Conservation (phyloP, 805 yeast species). For the Zygoascus tannicola region DNA sequence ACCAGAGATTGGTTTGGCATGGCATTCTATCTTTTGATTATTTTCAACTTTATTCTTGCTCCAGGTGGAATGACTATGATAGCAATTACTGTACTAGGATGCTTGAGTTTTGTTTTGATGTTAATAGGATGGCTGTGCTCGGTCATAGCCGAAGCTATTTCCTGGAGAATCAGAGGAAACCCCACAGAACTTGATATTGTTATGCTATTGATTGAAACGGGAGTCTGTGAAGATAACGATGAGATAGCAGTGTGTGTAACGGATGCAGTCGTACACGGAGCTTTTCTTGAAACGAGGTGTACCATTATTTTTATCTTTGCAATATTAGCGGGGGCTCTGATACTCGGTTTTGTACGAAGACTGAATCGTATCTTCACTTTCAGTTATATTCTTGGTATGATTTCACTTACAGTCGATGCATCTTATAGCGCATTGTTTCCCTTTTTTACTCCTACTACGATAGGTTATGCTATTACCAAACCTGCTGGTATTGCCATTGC, state of each 20-base stretch:
- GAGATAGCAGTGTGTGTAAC: constrained; percentile 14
- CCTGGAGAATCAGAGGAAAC: constrained; percentile 19
- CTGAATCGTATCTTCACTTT: constrained; percentile 13
- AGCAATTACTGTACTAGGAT: constrained; percentile 13
- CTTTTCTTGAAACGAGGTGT: constrained; percentile 15
- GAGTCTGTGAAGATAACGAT: constrained; percentile 16
- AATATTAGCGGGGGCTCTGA: constrained; percentile 14
- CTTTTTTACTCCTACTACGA: constrained; percentile 14
- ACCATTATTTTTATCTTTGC: constrained; percentile 21
- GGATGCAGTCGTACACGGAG: constrained; percentile 17
- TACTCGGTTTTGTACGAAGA: constrained; percentile 15
- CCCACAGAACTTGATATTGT: constrained; percentile 12
- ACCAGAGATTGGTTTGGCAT: constrained; percentile 21
- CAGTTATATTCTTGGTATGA: constrained; percentile 20
- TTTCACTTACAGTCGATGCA: constrained; percentile 17
- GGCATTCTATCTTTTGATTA: constrained; percentile 20
- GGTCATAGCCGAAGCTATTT: constrained; percentile 20
- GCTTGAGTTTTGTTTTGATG: background rate
- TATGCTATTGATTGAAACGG: constrained; percentile 11
- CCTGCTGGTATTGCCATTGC: constrained; percentile 23
- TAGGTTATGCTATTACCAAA: constrained; percentile 12
- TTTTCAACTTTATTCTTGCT: constrained; percentile 20
- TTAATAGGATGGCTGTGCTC: constrained; percentile 11
- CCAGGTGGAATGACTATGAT: constrained; percentile 21
- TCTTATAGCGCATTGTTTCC: constrained; percentile 20